Percentiles rank a stretch among this genome's conserved stretches.
These are phyloP conservation scores for Rhizopus sp. DNA, from an alignment of 371 early-diverging fungal genomes.

Conservation along the genomic window DNA sequence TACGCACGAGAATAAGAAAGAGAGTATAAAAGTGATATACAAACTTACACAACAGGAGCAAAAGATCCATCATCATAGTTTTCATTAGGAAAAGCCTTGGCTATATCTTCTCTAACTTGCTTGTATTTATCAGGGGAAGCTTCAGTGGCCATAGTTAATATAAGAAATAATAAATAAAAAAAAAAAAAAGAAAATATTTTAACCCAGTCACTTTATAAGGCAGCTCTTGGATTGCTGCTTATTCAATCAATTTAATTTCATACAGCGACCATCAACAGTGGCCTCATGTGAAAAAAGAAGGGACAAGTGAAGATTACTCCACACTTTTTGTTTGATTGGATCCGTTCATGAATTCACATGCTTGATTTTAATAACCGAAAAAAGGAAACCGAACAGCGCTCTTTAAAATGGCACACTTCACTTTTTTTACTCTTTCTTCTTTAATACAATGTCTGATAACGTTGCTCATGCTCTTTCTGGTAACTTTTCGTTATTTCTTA, in stretches of 20 bases:
- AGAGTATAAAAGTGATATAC: constrained; percentile 4
- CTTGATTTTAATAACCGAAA: not conserved
- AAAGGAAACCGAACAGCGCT: not conserved
- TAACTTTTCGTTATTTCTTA: constrained; percentile 23
- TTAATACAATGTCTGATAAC: constrained; percentile 83
- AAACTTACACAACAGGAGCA: constrained; percentile 72
- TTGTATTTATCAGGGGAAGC: constrained; percentile 49
- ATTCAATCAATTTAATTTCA: constrained; percentile 27
- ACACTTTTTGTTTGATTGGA: constrained; percentile 25
- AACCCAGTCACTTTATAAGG: constrained; percentile 14
- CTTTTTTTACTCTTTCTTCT: constrained; percentile 18
- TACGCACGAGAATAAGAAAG: constrained; percentile 13
- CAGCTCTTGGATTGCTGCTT: constrained; percentile 12
- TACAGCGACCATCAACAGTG: constrained; percentile 12
- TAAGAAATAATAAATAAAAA: constrained; percentile 17
- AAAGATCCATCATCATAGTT: constrained; percentile 85
- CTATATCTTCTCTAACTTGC: constrained; percentile 60
- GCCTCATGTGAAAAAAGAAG: not conserved
- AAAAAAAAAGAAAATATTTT: constrained; percentile 1
- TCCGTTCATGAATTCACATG: constrained; percentile 22
- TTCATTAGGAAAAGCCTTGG: constrained; percentile 57
- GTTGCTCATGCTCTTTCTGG: constrained; percentile 91
- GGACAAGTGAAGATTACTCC: constrained; percentile 8
- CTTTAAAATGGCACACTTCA: constrained; percentile 25
- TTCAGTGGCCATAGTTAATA: constrained; percentile 45